phyloP scores from a whole-genome alignment of 805 yeast genomes.

The Blastobotrys terrestris region DNA sequence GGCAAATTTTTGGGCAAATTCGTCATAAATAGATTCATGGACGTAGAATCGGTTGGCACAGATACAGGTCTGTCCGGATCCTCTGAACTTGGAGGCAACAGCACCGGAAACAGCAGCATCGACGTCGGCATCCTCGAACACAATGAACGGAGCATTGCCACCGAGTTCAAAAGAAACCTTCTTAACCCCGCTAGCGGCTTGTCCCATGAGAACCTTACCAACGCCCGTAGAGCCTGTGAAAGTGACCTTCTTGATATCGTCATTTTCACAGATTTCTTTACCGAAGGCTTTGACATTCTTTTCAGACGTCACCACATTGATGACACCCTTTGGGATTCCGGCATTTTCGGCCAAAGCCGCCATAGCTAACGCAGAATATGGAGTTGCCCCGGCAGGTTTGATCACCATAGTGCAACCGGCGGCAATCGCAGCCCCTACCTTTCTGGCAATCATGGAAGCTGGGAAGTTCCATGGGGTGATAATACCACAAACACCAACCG shows the following conservation, averaged over 20 bases:
- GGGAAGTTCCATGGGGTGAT: conserved; percentile 87
- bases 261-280: conserved; percentile 49
- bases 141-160: conserved; percentile 76
- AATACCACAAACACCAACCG: conserved; percentile 77
- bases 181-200: conserved; percentile 56
- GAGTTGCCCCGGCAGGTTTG: conserved; percentile 75
- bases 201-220: conserved; percentile 62
- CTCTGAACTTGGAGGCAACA: conserved; percentile 64
- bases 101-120: conserved; percentile 64
- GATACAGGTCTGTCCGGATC: conserved; percentile 78
- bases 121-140: conserved; percentile 68
- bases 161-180: conserved; percentile 72
- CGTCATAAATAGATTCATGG: conserved; percentile 60
- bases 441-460: conserved; percentile 68
- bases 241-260: conserved; percentile 54
- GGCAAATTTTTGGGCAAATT: conserved; percentile 47
- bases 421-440: conserved; percentile 70
- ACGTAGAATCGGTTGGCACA: conserved; percentile 72
- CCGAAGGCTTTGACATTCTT: conserved; percentile 40
- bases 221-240: conserved; percentile 77
- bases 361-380: conserved; percentile 64
- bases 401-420: conserved; percentile 74
- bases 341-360: conserved; percentile 57
- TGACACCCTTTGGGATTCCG: conserved; percentile 65
- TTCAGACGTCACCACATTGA: conserved; percentile 52